Conservation (phyloP, 768 basidiomycete genomes). For the Lactarius sp. region DNA sequence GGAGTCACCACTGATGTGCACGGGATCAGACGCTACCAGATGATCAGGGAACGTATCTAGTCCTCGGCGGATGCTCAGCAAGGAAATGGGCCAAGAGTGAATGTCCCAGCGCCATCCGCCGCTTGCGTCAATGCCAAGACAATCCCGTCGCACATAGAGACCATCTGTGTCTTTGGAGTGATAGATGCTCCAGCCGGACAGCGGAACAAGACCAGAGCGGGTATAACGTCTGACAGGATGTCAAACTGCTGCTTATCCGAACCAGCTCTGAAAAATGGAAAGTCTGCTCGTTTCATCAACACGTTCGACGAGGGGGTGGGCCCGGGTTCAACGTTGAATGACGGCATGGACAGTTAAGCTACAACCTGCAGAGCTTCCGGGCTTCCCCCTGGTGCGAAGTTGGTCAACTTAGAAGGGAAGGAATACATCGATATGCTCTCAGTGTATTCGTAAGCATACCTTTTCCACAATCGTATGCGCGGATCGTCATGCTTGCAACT, state of each 20-base stretch:
- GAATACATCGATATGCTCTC: slow-evolving; percentile 87
- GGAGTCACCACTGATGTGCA: too few species aligned
- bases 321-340: neutral
- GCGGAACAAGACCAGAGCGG: too few species aligned
- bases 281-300: neutral
- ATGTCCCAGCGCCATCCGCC: neutral
- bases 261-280: too few species aligned
- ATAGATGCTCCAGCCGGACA: too few species aligned
- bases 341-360: neutral
- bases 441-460: slow-evolving; percentile 79
- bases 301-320: neutral
- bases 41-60: neutral
- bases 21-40: too few species aligned
- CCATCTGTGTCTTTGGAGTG: too few species aligned
- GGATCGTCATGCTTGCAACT: neutral
- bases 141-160: neutral
- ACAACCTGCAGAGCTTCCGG: neutral
- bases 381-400: neutral
- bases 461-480: slow-evolving; percentile 8
- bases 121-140: neutral
- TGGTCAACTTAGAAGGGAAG: neutral
- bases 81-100: neutral
- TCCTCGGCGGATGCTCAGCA: neutral
- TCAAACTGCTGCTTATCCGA: too few species aligned
- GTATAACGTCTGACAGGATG: too few species aligned